These are phyloP conservation scores for Heritiera littoralis DNA, from an alignment of 345 rosid genomes.

Conservation along the genomic window DNA sequence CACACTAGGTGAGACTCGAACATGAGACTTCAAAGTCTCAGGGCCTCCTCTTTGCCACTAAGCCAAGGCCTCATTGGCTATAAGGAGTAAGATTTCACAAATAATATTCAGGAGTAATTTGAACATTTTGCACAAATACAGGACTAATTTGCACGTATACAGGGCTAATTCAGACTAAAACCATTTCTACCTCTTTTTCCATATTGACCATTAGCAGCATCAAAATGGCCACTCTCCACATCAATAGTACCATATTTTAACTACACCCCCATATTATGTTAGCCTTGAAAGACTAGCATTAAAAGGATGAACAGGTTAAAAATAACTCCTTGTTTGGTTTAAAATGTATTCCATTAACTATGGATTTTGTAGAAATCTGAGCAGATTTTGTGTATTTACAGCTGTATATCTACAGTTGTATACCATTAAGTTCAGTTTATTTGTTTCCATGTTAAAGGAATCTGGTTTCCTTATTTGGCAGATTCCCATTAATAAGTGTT, in stretches of 20 bases:
- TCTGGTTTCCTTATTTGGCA: too few relatives aligned
- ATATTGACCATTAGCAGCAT: not conserved
- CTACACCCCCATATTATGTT: not conserved
- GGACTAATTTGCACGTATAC: not conserved
- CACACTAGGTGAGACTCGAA: too few relatives aligned
- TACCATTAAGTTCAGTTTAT: too few relatives aligned
- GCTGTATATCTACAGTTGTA: too few relatives aligned
- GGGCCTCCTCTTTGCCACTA: too few relatives aligned
- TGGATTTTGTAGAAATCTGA: too few relatives aligned
- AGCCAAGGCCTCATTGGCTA: too few relatives aligned
- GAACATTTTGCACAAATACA: not conserved
- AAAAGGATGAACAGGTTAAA: not conserved
- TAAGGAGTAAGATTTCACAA: not conserved
- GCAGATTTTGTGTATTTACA: too few relatives aligned
- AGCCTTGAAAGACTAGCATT: not conserved
- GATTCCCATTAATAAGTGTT: too few relatives aligned
- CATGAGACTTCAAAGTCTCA: too few relatives aligned
- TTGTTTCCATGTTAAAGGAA: too few relatives aligned
- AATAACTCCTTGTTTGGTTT: not conserved
- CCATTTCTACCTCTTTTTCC: conserved; percentile 5
- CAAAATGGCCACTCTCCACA: not conserved
- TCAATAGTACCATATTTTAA: not conserved
- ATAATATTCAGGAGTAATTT: not conserved
- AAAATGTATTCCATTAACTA: not conserved
- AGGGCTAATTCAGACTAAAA: not conserved